phyloP scores from a whole-genome alignment of 345 rosid species.

The Brassica cretica region DNA sequence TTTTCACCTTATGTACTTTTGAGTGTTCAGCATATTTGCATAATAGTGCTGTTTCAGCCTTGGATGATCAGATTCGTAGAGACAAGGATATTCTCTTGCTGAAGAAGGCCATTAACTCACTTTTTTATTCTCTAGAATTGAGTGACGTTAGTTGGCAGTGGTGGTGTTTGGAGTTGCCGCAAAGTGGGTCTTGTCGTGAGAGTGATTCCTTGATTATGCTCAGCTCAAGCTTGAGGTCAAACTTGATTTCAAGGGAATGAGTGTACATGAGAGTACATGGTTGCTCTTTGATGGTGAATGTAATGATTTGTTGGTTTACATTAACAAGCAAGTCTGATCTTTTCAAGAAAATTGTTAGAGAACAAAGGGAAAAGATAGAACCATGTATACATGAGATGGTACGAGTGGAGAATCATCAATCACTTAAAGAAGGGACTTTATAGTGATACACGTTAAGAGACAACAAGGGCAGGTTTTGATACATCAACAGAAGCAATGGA shows the following conservation, averaged over 20 bases:
- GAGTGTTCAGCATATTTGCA: too few relatives aligned
- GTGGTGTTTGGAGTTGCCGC: too few relatives aligned
- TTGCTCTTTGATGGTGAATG: not conserved
- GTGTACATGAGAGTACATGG: not conserved
- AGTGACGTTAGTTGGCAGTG: too few relatives aligned
- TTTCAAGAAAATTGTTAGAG: not conserved
- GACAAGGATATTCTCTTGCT: too few relatives aligned
- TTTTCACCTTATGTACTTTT: too few relatives aligned
- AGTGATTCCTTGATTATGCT: too few relatives aligned
- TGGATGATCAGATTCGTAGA: too few relatives aligned
- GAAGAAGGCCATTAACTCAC: too few relatives aligned
- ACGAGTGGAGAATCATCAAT: not conserved
- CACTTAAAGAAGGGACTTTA: not conserved
- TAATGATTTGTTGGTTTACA: not conserved
- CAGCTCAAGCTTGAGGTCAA: not conserved
- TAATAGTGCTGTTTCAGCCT: too few relatives aligned
- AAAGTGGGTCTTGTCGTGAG: too few relatives aligned
- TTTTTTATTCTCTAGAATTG: too few relatives aligned
- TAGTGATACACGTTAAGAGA: not conserved
- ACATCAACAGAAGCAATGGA: not conserved
- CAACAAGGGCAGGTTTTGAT: not conserved
- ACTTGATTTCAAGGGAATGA: not conserved
- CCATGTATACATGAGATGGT: not conserved
- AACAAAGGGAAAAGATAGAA: not conserved
- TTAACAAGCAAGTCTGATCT: not conserved